Evolutionary conservation across 345 rosid genomes (phyloP).

Genomic region (Citrus mangshanensis): DNA sequence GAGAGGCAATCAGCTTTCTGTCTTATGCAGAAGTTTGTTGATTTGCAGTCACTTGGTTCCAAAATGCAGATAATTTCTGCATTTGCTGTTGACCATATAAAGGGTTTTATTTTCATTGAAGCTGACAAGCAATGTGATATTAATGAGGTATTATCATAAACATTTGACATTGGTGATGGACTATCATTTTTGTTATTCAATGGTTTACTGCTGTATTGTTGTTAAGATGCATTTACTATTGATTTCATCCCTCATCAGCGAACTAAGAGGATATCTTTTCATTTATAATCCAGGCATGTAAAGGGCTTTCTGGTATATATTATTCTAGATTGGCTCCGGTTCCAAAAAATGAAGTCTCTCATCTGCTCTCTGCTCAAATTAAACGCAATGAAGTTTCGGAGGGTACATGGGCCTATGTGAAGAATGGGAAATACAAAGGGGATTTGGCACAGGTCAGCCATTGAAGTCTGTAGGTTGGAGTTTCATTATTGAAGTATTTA

Average conservation of each 20-base stretch:
- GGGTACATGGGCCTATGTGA: slow-evolving; percentile 90
- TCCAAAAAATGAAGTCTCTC: slow-evolving; percentile 62
- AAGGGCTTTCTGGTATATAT: slow-evolving; percentile 62
- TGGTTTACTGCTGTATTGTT: neutral
- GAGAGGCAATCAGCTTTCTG: slow-evolving; percentile 81
- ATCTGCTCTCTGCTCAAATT: slow-evolving; percentile 53
- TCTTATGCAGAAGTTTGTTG: slow-evolving; percentile 93
- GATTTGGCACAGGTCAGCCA: slow-evolving; percentile 75
- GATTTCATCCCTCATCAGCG: slow-evolving; percentile 1
- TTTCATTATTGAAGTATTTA: neutral
- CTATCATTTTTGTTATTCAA: neutral
- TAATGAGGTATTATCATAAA: slow-evolving; percentile 51
- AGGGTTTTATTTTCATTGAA: slow-evolving; percentile 79
- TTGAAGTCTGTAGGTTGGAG: slow-evolving; percentile 2
- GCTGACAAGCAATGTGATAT: slow-evolving; percentile 71
- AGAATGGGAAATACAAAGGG: slow-evolving; percentile 91
- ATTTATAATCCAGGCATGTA: slow-evolving; percentile 62
- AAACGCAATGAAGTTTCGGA: slow-evolving; percentile 44
- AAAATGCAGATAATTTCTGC: slow-evolving; percentile 68
- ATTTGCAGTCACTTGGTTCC: slow-evolving; percentile 56
- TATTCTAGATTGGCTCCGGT: slow-evolving; percentile 52
- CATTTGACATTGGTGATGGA: neutral
- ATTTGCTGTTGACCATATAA: slow-evolving; percentile 66
- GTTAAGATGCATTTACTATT: slow-evolving; percentile 8
- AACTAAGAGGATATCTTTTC: slow-evolving; percentile 10